These are phyloP conservation scores for Chrysoporthe puriensis DNA, from an alignment of 2,329 filamentous ascomycete species.

Conservation along the genomic window DNA sequence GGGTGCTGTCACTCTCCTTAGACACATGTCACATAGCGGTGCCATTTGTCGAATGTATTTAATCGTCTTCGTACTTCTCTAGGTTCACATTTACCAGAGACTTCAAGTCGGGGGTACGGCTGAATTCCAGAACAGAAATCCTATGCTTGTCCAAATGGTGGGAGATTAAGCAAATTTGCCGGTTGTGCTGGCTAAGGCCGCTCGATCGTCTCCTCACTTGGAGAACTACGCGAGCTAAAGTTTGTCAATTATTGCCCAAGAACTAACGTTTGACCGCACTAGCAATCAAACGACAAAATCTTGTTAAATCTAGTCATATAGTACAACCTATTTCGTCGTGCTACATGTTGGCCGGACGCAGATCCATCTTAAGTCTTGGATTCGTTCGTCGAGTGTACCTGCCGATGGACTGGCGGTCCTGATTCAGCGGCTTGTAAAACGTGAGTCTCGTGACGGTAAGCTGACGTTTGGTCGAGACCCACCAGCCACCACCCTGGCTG, in stretches of 20 bases:
- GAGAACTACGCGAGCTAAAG: background rate
- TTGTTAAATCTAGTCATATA: background rate
- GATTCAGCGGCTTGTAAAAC: conserved; percentile 15
- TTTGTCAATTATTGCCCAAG: background rate
- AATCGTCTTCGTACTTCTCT: background rate
- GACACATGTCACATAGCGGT: background rate
- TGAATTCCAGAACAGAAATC: too few species aligned
- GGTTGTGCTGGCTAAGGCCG: background rate
- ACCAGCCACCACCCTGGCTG: background rate
- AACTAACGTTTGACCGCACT: background rate
- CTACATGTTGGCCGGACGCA: background rate
- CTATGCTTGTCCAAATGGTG: background rate
- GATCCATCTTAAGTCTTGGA: background rate
- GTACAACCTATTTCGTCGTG: background rate
- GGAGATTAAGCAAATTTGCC: background rate
- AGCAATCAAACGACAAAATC: background rate
- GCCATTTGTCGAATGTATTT: background rate
- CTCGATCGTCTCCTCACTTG: background rate
- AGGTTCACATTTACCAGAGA: background rate
- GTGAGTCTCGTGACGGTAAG: background rate
- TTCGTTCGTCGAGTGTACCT: background rate
- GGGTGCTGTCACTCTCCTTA: background rate
- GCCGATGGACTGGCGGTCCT: background rate
- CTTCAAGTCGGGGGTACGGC: background rate
- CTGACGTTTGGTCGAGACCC: background rate